These are phyloP conservation scores for Penicillium subrubescens DNA, from an alignment of 495 filamentous ascomycete genomes.

Conservation along the genomic window DNA sequence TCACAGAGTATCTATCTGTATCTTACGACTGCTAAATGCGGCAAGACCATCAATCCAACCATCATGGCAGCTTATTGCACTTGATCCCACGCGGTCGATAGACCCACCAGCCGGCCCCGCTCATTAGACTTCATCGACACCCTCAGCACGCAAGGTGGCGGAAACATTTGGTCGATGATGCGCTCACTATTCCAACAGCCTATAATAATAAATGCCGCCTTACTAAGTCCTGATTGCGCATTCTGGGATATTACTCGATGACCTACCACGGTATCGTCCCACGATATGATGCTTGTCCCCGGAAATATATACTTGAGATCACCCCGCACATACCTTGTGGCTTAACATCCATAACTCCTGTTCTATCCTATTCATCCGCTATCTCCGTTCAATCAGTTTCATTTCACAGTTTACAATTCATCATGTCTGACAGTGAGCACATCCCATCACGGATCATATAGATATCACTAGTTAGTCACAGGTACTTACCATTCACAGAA, in stretches of 20 bases:
- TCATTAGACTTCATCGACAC: constrained; percentile 6
- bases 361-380: background rate
- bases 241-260: background rate
- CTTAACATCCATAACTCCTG: background rate
- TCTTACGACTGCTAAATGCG: background rate
- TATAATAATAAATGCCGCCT: constrained; percentile 17
- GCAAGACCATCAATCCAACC: constrained; percentile 1
- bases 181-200: constrained; percentile 11
- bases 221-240: background rate
- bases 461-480: background rate
- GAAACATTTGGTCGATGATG: constrained; percentile 17
- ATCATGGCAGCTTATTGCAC: background rate
- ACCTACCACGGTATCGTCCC: background rate
- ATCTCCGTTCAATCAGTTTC: background rate
- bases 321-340: background rate
- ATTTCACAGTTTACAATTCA: background rate
- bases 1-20: background rate
- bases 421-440: constrained; percentile 15
- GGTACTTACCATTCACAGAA: constrained; percentile 6
- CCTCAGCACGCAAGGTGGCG: background rate
- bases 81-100: background rate
- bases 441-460: background rate
- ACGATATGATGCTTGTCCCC: background rate
- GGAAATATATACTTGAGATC: background rate
- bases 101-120: background rate